A percentile compares a stretch with the other conserved stretches of the same genome.
Conservation (phyloP, 2,329 filamentous ascomycete genomes). For the Calonectria multiphialidica region DNA sequence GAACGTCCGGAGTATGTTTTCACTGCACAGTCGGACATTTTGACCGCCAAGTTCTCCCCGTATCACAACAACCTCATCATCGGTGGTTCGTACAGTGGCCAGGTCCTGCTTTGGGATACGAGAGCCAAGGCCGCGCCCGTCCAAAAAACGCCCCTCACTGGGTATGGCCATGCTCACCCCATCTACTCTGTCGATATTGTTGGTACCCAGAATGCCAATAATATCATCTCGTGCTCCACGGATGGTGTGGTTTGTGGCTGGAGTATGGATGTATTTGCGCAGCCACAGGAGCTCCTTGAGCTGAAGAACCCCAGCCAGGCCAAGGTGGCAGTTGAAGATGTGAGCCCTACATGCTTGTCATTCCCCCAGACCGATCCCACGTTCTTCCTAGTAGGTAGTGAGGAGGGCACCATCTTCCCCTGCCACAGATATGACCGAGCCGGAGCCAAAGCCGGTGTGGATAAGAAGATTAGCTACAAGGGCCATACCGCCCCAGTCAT, state of each 20-base stretch:
- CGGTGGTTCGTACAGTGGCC: constrained; percentile 95
- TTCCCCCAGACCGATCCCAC: constrained; percentile 97
- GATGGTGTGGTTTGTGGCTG: constrained; percentile 97
- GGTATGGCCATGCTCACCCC: constrained; percentile 94
- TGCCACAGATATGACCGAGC: constrained; percentile 98
- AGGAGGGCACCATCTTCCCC: constrained; percentile 96
- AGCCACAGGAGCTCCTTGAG: constrained; percentile 94
- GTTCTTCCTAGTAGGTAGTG: constrained; percentile 96
- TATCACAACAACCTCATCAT: constrained; percentile 97
- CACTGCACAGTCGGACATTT: constrained; percentile 93
- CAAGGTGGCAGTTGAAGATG: constrained; percentile 84
- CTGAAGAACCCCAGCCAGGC: constrained; percentile 86
- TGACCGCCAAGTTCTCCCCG: constrained; percentile 97
- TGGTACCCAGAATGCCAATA: constrained; percentile 98
- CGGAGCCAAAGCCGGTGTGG: constrained; percentile 95
- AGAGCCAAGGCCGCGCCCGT: constrained; percentile 89
- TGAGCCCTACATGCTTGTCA: constrained; percentile 93
- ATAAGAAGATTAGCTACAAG: constrained; percentile 87
- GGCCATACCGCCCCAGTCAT: constrained; percentile 96
- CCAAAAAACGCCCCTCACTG: constrained; percentile 95
- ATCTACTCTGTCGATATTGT: constrained; percentile 97
- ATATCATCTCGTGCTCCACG: constrained; percentile 96
- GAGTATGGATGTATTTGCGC: constrained; percentile 97
- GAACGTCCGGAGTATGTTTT: constrained; percentile 97
- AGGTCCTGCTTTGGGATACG: constrained; percentile 97